These are phyloP conservation scores for Berberis vulgaris DNA, from an alignment of 164 flowering plant species.

Conservation along the genomic window DNA sequence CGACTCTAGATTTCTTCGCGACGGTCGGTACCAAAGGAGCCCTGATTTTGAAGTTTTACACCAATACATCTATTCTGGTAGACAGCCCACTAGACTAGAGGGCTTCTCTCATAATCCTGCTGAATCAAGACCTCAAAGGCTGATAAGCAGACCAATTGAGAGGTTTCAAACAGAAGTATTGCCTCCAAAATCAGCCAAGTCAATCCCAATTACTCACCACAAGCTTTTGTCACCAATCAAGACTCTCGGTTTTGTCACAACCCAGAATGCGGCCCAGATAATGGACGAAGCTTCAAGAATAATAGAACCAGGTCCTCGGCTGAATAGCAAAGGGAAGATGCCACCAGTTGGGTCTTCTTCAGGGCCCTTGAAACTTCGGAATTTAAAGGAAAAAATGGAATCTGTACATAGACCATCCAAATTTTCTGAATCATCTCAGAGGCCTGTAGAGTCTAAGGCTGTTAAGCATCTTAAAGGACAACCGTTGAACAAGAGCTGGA, in stretches of 20 bases:
- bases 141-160: conserved; percentile 39
- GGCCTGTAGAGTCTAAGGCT: conserved; percentile 52
- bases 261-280: conserved; percentile 62
- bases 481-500: conserved; percentile 63
- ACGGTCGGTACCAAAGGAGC: conserved; percentile 26
- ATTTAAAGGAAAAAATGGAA: conserved; percentile 45
- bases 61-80: conserved; percentile 24
- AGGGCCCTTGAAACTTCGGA: conserved; percentile 31
- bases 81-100: conserved; percentile 22
- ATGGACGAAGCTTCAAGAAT: conserved; percentile 92
- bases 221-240: conserved; percentile 84
- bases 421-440: conserved; percentile 35
- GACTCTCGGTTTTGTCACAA: conserved; percentile 46
- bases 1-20: conserved; percentile 44
- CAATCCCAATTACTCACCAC: conserved; percentile 61
- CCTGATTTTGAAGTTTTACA: conserved; percentile 27
- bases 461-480: conserved; percentile 67
- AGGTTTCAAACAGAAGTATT: conserved; percentile 71
- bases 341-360: conserved; percentile 33
- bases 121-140: conserved; percentile 40
- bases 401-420: conserved; percentile 30
- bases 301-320: conserved; percentile 47
- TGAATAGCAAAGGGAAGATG: conserved; percentile 23
- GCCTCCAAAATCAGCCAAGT: conserved; percentile 77
- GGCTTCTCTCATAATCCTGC: conserved; percentile 18